phyloP scores from a whole-genome alignment of 495 filamentous ascomycete genomes.

The Echria macrotheca region DNA sequence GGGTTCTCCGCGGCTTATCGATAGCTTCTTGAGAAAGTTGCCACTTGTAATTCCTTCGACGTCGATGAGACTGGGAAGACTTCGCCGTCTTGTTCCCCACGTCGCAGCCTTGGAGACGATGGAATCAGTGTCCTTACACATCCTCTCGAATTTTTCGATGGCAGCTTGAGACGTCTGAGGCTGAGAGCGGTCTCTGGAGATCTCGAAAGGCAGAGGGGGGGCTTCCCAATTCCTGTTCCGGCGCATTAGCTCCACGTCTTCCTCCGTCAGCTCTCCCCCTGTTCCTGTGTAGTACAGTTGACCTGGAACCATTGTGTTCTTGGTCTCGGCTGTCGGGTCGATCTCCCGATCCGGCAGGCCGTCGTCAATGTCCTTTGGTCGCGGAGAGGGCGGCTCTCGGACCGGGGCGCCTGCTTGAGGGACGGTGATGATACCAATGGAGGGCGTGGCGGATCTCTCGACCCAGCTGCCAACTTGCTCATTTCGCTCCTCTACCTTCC shows the following conservation, averaged over 20 bases:
- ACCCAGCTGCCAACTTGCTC: slow-evolving; percentile 40
- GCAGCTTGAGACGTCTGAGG: slow-evolving; percentile 48
- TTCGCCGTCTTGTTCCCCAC: slow-evolving; percentile 63
- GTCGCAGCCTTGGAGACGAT: slow-evolving; percentile 63
- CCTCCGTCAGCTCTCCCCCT: slow-evolving; percentile 35
- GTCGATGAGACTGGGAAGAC: slow-evolving; percentile 53
- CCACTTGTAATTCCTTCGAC: slow-evolving; percentile 53
- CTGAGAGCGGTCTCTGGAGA: slow-evolving; percentile 33
- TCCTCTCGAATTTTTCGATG: slow-evolving; percentile 42
- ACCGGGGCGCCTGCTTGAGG: background rate
- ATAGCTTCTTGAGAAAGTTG: slow-evolving; percentile 58
- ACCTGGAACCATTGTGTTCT: slow-evolving; percentile 25
- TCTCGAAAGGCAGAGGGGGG: slow-evolving; percentile 37
- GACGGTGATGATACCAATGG: background rate
- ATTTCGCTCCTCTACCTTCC: slow-evolving; percentile 34
- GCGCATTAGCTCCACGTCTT: slow-evolving; percentile 41
- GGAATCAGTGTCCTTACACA: slow-evolving; percentile 45
- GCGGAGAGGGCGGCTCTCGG: slow-evolving; percentile 2
- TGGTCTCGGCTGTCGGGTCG: slow-evolving; percentile 26
- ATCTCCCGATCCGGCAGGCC: slow-evolving; percentile 36
- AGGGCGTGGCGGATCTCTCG: slow-evolving; percentile 14
- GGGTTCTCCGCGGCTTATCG: slow-evolving; percentile 45
- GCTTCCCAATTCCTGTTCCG: slow-evolving; percentile 44
- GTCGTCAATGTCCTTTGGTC: slow-evolving; percentile 24
- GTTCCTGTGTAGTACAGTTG: slow-evolving; percentile 42